Evolutionary conservation across 192 early-diverging fungal species (phyloP).

Genomic region (Mycoemilia scoparia): DNA sequence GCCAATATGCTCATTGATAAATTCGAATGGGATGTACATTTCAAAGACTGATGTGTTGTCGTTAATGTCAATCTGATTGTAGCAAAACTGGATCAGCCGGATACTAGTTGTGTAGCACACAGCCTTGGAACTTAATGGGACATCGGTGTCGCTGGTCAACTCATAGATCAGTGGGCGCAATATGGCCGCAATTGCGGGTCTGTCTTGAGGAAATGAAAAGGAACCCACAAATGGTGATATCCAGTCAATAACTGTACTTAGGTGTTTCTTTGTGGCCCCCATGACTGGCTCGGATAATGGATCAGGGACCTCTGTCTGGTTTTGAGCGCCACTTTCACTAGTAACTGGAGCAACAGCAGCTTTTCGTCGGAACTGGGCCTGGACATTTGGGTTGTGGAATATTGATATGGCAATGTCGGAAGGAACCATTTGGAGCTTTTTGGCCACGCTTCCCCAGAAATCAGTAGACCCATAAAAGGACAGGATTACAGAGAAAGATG

Average conservation of each 20-base stretch:
- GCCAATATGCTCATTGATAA: slow-evolving; percentile 7
- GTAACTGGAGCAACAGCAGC: not conserved
- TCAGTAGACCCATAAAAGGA: too few species aligned
- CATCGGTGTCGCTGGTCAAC: slow-evolving; percentile 3
- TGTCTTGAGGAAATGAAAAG: slow-evolving; percentile 9
- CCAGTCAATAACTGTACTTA: slow-evolving; percentile 19
- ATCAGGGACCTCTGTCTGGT: too few species aligned
- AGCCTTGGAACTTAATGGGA: slow-evolving; percentile 5
- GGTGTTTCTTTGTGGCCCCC: slow-evolving; percentile 4
- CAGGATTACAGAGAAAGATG: too few species aligned
- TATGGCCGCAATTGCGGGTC: slow-evolving; percentile 7
- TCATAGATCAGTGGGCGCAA: slow-evolving; percentile 8
- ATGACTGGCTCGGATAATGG: slow-evolving; percentile 2
- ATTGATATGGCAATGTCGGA: slow-evolving; percentile 6
- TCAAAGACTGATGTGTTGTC: slow-evolving; percentile 6
- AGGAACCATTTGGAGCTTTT: slow-evolving; percentile 3
- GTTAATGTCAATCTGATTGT: slow-evolving; percentile 9
- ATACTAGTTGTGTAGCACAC: slow-evolving; percentile 13
- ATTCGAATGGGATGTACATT: slow-evolving; percentile 9
- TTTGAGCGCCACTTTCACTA: too few species aligned
- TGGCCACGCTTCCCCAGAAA: too few species aligned
- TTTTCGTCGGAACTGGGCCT: slow-evolving; percentile 1
- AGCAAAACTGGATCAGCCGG: slow-evolving; percentile 17
- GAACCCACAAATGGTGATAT: slow-evolving; percentile 22
- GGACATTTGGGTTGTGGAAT: slow-evolving; percentile 4